Percentiles rank a stretch among this genome's conserved stretches.
phyloP scores from a whole-genome alignment of 257 asterid genomes.

The Anisodus acutangulus region DNA sequence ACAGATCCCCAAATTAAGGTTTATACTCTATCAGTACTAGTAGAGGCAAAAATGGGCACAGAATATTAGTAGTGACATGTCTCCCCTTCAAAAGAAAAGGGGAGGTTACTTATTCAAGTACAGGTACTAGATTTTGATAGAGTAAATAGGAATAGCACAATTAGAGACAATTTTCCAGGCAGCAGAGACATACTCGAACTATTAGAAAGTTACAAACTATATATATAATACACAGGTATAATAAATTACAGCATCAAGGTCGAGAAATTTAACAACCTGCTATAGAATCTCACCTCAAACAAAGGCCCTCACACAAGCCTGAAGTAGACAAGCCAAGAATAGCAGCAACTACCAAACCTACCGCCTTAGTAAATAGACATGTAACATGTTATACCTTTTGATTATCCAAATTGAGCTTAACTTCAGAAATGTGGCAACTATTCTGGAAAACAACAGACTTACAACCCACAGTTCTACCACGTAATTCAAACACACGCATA shows the following conservation, averaged over 20 bases:
- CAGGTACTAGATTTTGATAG: neutral
- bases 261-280: neutral
- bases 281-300: constrained; percentile 3
- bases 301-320: constrained; percentile 12
- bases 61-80: neutral
- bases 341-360: neutral
- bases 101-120: constrained; percentile 1
- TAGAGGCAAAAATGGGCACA: neutral
- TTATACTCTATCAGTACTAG: neutral
- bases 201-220: neutral
- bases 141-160: neutral
- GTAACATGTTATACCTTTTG: neutral
- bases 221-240: neutral
- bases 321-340: neutral
- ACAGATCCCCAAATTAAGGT: neutral
- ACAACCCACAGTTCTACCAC: neutral
- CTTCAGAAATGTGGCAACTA: neutral
- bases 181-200: neutral
- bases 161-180: neutral
- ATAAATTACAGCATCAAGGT: neutral
- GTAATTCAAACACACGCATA: neutral
- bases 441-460: constrained; percentile 4
- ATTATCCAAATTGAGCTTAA: neutral
- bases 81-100: constrained; percentile 22
- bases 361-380: neutral